phyloP scores from a whole-genome alignment of 345 rosid genomes.

The Eucalyptus pauciflora region DNA sequence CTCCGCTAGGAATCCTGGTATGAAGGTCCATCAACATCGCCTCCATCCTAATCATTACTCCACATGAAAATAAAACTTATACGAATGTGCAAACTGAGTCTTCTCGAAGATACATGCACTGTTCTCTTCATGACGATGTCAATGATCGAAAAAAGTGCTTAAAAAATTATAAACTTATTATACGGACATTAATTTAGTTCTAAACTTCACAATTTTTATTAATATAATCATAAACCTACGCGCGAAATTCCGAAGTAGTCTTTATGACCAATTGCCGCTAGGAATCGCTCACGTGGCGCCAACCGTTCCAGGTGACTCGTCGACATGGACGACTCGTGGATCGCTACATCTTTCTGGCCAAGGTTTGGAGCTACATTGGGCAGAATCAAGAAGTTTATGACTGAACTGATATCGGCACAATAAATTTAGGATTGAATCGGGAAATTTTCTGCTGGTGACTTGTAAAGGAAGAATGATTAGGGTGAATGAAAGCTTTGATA shows the following conservation, averaged over 20 bases:
- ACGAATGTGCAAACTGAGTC: background rate
- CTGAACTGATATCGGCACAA: no score
- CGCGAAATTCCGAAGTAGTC: background rate
- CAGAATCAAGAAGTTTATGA: background rate
- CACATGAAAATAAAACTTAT: background rate
- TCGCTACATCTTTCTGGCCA: background rate
- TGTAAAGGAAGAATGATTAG: background rate
- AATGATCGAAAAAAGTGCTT: background rate
- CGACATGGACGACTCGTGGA: background rate
- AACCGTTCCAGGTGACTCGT: background rate
- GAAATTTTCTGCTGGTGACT: background rate
- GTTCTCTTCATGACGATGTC: background rate
- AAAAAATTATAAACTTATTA: background rate
- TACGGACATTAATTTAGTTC: background rate
- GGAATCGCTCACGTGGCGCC: accelerated
- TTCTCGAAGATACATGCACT: background rate
- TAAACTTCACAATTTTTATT: no score
- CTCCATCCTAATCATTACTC: background rate
- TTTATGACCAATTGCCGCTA: background rate
- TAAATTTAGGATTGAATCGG: background rate
- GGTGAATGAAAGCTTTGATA: background rate
- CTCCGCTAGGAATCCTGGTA: background rate
- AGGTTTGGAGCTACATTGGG: background rate
- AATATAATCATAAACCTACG: no score
- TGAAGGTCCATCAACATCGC: background rate